A percentile compares a stretch with the other conserved stretches of the same genome.
phyloP scores from a whole-genome alignment of 352 stramenopile species.

The Phytophthora citricola region DNA sequence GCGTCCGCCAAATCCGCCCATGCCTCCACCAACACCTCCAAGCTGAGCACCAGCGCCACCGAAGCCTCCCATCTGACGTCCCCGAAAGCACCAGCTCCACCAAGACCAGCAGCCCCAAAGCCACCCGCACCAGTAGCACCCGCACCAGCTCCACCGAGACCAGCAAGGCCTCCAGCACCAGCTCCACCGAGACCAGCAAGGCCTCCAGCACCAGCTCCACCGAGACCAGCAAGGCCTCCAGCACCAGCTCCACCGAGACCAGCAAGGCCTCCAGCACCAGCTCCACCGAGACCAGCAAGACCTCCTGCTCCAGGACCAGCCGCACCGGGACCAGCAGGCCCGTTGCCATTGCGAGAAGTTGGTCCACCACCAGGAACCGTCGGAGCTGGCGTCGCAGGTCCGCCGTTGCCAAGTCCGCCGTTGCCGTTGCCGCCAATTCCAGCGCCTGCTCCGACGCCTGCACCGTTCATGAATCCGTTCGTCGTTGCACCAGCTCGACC shows the following conservation, averaged over 20 bases:
- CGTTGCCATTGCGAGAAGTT: conserved; percentile 6
- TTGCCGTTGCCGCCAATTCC: conserved; percentile 6
- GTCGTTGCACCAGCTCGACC: conserved; percentile 1
- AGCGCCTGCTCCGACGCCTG: conserved; percentile 2
- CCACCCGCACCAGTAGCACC: background rate
- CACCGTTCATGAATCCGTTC: conserved; percentile 8
- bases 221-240: conserved; percentile 8
- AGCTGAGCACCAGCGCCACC: background rate
- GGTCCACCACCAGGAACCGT: conserved; percentile 19
- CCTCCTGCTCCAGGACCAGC: conserved; percentile 13
- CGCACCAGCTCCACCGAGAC: too few species aligned
- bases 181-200: background rate
- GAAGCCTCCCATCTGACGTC: background rate
- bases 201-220: background rate
- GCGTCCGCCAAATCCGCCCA: conserved; percentile 8
- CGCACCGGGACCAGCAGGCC: conserved; percentile 1
- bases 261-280: background rate
- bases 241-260: conserved; percentile 4
- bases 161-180: too few species aligned
- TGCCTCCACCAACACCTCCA: background rate
- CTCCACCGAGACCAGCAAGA: background rate
- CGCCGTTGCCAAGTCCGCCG: background rate
- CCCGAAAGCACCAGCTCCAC: background rate
- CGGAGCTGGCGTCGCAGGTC: conserved; percentile 26
- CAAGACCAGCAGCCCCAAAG: background rate